phyloP scores from a whole-genome alignment of 2,329 filamentous ascomycete species.

The Neopestalotiopsis clavispora region DNA sequence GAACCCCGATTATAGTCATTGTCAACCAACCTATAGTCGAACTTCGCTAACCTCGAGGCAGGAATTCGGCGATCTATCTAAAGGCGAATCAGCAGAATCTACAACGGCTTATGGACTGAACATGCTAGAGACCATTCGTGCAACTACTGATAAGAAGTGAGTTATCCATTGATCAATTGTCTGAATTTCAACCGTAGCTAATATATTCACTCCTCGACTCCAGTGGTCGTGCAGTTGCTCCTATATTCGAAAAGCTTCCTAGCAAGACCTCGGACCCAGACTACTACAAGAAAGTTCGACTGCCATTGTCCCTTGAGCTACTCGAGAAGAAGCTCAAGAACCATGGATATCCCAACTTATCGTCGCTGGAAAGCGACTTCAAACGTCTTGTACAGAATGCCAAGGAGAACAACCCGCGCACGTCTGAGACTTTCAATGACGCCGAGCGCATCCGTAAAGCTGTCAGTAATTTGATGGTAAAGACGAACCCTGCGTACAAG shows the following conservation, averaged over 20 bases:
- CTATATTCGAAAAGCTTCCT: conserved; percentile 75
- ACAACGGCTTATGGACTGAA: conserved; percentile 74
- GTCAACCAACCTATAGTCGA: conserved; percentile 2
- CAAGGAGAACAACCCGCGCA: conserved; percentile 80
- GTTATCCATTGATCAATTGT: conserved; percentile 31
- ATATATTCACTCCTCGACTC: background rate
- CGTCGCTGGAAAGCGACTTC: conserved; percentile 80
- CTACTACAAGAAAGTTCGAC: conserved; percentile 77
- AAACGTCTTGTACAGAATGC: conserved; percentile 89
- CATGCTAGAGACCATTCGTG: conserved; percentile 76
- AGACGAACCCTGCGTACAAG: conserved; percentile 83
- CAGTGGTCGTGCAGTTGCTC: conserved; percentile 76
- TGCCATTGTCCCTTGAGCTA: conserved; percentile 79
- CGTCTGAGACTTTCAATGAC: conserved; percentile 77
- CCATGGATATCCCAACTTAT: conserved; percentile 71
- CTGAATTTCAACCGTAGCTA: background rate
- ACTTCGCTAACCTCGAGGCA: conserved; percentile 25
- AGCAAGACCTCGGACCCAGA: conserved; percentile 67
- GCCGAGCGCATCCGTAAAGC: conserved; percentile 87
- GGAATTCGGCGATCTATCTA: conserved; percentile 53
- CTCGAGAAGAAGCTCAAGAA: conserved; percentile 77
- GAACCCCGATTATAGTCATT: conserved; percentile 9
- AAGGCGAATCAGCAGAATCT: conserved; percentile 68
- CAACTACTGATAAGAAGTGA: conserved; percentile 82
- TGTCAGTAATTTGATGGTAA: conserved; percentile 85